Evolutionary conservation across 176 grass and related monocot species (phyloP).

Genomic region (Eremochloa ophiuroides): DNA sequence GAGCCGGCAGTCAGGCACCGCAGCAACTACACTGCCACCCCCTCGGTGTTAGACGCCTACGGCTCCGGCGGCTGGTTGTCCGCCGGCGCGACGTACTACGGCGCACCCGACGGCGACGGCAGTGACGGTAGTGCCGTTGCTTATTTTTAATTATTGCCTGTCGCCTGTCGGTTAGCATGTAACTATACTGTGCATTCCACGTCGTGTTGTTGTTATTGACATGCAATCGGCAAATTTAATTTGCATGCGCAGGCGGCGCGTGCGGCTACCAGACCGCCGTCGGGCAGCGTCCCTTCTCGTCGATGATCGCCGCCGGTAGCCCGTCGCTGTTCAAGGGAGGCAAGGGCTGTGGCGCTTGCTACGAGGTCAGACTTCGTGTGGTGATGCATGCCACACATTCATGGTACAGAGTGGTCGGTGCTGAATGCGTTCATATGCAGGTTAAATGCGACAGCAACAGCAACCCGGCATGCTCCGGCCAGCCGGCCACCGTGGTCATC

Average conservation of each 20-base stretch:
- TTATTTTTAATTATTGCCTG: not conserved
- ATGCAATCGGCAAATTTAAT: not conserved
- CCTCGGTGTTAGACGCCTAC: constrained; percentile 13
- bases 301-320: constrained; percentile 65
- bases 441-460: constrained; percentile 51
- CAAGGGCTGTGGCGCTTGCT: constrained; percentile 85
- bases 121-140: constrained; percentile 48
- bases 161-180: not conserved
- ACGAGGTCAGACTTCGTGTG: constrained; percentile 44
- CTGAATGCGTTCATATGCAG: constrained; percentile 41
- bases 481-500: constrained; percentile 73
- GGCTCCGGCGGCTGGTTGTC: constrained; percentile 42
- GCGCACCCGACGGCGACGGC: constrained; percentile 63
- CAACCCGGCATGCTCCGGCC: constrained; percentile 50
- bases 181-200: not conserved
- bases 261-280: constrained; percentile 80
- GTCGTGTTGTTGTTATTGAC: not conserved
- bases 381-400: constrained; percentile 30
- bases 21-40: constrained; percentile 17
- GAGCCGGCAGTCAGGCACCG: constrained; percentile 3
- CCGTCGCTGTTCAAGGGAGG: constrained; percentile 68
- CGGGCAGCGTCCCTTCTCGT: constrained; percentile 47
- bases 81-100: constrained; percentile 80
- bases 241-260: constrained; percentile 52
- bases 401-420: constrained; percentile 16